A percentile compares a stretch with the other conserved stretches of the same genome.
Conservation (phyloP, 805 yeast genomes). For the Wickerhamiella australiensis region DNA sequence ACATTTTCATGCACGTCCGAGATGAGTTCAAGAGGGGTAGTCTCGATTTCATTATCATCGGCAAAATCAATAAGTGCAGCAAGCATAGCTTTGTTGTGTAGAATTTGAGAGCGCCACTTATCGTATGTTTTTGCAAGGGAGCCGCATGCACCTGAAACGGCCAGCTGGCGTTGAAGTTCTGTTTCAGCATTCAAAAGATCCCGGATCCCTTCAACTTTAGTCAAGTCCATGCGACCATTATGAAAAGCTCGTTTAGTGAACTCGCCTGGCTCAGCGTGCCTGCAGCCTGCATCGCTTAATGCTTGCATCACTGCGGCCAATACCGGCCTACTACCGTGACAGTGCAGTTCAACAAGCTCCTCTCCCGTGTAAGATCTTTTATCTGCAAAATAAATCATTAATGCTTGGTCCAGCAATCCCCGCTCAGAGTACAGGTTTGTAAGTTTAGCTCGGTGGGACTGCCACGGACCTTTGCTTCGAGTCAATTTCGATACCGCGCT, state of each 20-base stretch:
- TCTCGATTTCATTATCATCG: constrained; percentile 74
- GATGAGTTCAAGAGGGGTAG: background rate
- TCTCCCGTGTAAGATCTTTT: constrained; percentile 90
- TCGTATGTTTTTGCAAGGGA: constrained; percentile 42
- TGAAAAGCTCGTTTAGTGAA: constrained; percentile 78
- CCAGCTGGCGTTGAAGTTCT: constrained; percentile 69
- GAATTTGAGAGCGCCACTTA: constrained; percentile 55
- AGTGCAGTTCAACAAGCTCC: constrained; percentile 75
- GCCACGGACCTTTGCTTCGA: constrained; percentile 27
- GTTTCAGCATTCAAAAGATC: constrained; percentile 91
- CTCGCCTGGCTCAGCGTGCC: constrained; percentile 91
- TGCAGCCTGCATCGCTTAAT: constrained; percentile 35
- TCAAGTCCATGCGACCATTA: constrained; percentile 71
- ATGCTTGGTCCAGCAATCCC: constrained; percentile 59
- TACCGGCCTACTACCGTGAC: constrained; percentile 90
- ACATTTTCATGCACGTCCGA: background rate
- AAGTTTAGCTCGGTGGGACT: constrained; percentile 45
- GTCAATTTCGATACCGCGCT: constrained; percentile 16
- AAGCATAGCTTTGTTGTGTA: constrained; percentile 56
- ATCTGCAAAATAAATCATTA: constrained; percentile 52
- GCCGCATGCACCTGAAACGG: constrained; percentile 64
- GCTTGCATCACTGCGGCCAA: constrained; percentile 54
- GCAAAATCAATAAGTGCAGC: constrained; percentile 92
- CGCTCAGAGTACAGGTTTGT: constrained; percentile 38
- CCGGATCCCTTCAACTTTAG: constrained; percentile 82